Evolutionary conservation across 179 eudicot species (phyloP).

Genomic region (Carnegiea gigantea): DNA sequence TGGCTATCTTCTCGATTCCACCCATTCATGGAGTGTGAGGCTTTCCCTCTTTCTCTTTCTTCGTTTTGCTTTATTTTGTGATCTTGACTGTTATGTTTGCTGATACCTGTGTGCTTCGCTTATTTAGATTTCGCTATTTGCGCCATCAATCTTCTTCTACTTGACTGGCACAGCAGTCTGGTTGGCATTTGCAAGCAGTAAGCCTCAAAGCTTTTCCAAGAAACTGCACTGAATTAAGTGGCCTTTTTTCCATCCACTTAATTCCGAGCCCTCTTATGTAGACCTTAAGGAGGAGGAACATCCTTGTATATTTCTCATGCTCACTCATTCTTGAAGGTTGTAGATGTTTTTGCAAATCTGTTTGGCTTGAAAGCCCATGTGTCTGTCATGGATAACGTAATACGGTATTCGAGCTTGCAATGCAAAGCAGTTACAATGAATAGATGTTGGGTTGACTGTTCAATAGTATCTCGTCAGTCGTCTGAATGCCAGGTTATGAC

Average conservation of each 20-base stretch:
- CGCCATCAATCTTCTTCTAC: slow-evolving; percentile 98
- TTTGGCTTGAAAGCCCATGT: not conserved
- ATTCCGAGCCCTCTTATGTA: not conserved
- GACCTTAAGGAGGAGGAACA: not conserved
- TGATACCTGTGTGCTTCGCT: not conserved
- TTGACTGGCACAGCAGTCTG: slow-evolving; percentile 92
- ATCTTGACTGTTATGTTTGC: not conserved
- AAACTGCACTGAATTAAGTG: slow-evolving; percentile 22
- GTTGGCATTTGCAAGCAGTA: slow-evolving; percentile 91
- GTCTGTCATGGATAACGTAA: not conserved
- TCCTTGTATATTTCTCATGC: slow-evolving; percentile 6
- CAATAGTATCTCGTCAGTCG: too few relatives aligned
- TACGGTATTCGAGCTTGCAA: too few relatives aligned
- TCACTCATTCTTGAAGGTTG: not conserved
- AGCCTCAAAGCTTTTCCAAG: slow-evolving; percentile 73
- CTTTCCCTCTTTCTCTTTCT: slow-evolving; percentile 6
- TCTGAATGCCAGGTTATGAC: too few relatives aligned
- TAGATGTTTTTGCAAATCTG: not conserved
- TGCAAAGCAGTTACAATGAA: not conserved
- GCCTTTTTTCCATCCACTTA: slow-evolving; percentile 2
- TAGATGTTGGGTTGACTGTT: not conserved
- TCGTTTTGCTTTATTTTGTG: not conserved
- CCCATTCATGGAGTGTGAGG: slow-evolving; percentile 98
- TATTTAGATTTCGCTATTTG: slow-evolving; percentile 69
- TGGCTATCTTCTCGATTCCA: slow-evolving; percentile 87